phyloP scores from a whole-genome alignment of 2,329 filamentous ascomycete species.

The Diaporthe vaccinii region DNA sequence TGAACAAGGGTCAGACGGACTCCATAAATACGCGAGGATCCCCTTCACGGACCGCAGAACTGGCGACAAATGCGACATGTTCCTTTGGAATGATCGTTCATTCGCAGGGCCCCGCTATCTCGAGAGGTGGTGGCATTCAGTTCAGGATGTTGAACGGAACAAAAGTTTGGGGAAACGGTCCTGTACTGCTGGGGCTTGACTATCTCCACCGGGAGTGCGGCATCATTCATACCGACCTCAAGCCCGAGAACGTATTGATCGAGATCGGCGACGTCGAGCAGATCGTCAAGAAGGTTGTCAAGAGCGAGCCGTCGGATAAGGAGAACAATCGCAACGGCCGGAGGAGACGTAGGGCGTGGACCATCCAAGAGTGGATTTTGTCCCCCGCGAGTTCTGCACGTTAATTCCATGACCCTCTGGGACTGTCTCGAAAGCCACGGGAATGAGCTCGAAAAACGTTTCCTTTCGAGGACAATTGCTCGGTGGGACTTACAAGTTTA shows the following conservation, averaged over 20 bases:
- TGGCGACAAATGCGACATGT: neutral
- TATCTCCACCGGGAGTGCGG: constrained; percentile 98
- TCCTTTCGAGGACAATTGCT: too few relatives aligned
- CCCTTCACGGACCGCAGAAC: neutral
- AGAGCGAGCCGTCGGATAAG: constrained; percentile 80
- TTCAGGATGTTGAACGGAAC: neutral
- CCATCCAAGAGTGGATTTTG: neutral
- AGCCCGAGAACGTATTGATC: constrained; percentile 98
- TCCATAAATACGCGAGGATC: neutral
- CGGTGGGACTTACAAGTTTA: neutral
- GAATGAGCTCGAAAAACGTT: neutral
- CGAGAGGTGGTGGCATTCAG: neutral
- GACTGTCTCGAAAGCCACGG: neutral
- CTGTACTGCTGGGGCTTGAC: constrained; percentile 87
- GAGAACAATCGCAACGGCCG: constrained; percentile 94
- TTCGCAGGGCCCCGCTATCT: neutral
- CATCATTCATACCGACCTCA: constrained; percentile 98
- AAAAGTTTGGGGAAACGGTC: neutral
- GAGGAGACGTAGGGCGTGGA: constrained; percentile 70
- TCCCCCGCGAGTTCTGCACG: constrained; percentile 5
- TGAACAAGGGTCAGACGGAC: neutral
- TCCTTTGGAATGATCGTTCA: neutral
- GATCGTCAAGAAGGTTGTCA: constrained; percentile 96
- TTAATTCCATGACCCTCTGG: neutral
- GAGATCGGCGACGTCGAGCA: constrained; percentile 99